Evolutionary conservation across 106 monocot genomes (phyloP), one percentile per base, ranked within the genome.

Genomic region (Chionographis japonica): DNA sequence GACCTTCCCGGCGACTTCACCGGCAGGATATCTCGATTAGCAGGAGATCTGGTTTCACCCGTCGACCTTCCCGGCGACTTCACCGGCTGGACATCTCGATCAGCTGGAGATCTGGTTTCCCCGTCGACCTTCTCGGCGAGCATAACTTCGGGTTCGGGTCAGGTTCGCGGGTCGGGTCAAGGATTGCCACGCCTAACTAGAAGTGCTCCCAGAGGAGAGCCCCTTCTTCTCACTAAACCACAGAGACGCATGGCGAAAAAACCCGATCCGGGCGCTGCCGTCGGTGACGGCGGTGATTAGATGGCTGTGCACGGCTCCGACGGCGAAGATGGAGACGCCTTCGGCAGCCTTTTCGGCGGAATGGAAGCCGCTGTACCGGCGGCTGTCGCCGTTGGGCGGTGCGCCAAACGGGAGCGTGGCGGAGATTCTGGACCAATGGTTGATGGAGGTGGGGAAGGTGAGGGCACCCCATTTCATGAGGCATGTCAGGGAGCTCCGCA

Each of bases 381-480:
- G 83, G 50, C 68, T 90, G 15, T 81, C 83, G 66, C 78, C 72
- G 12, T 61, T 90, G 35, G 80, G 80, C 0, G 68, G 60, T 9
- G 84, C 83, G 49, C 74, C 78, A 40, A 73, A 72, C 52, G 90
- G 90, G 39, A 86, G 86, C 70, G 90, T 90, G 58, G 42, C 53
- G 76, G 58, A 27, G 52, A 76, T 74, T 9, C 56, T 90, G 82
- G 79, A 90, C 84, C 70, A 81, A 65, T 90, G 90, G 90, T 52
- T 81, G 19, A 63, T 76, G 4, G 83, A 86, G 62, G 86, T 86
- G 8, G 67, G 72, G 52, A n/a, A 41, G 37, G 67, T 76, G 37
- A 65, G 59, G 37, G 66, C 72, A 3, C 40, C 52, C 7, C 56
- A 84, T 18, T 64, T 86, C 41, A 63, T 84, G 37, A 72, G 66